Conservation (phyloP, 2,329 filamentous ascomycete species). For the Aaosphaeria pasadenensis region DNA sequence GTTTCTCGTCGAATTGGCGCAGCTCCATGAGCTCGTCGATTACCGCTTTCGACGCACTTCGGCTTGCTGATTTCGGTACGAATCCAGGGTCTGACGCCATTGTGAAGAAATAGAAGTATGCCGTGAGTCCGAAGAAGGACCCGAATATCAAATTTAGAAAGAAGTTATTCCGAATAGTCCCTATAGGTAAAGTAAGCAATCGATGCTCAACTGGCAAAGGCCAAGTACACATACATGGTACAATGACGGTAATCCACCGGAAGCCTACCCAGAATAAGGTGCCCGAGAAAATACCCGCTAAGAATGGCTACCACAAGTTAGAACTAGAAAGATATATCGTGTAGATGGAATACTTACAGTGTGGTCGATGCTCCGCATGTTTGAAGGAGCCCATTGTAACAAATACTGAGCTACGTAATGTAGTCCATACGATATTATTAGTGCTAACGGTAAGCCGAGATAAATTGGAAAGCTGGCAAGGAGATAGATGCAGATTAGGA, state of each 20-base stretch:
- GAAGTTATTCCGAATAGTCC: slow-evolving; percentile 63
- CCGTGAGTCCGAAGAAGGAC: slow-evolving; percentile 60
- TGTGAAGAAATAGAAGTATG: slow-evolving; percentile 82
- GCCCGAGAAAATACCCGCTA: slow-evolving; percentile 88
- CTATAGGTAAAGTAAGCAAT: slow-evolving; percentile 43
- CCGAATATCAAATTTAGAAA: slow-evolving; percentile 76
- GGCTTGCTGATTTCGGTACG: slow-evolving; percentile 84
- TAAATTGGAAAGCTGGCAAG: slow-evolving; percentile 73
- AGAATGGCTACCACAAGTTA: slow-evolving; percentile 65
- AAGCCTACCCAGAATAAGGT: slow-evolving; percentile 78
- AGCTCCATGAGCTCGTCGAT: slow-evolving; percentile 81
- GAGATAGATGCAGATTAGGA: slow-evolving; percentile 69
- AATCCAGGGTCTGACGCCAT: slow-evolving; percentile 91
- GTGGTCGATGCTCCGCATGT: slow-evolving; percentile 87
- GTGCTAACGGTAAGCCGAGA: slow-evolving; percentile 68
- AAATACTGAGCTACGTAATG: slow-evolving; percentile 77
- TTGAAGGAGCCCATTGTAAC: slow-evolving; percentile 76
- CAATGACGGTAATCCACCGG: slow-evolving; percentile 70
- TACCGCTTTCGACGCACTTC: slow-evolving; percentile 82
- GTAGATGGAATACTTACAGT: slow-evolving; percentile 58
- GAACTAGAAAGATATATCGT: background rate
- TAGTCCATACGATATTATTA: slow-evolving; percentile 65
- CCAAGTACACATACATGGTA: slow-evolving; percentile 58
- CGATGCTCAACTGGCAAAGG: background rate
- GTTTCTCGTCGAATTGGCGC: slow-evolving; percentile 90